Percentiles rank a stretch among this genome's conserved stretches.
Conservation (phyloP, 2,329 filamentous ascomycete species). For the Sarocladium strictum region DNA sequence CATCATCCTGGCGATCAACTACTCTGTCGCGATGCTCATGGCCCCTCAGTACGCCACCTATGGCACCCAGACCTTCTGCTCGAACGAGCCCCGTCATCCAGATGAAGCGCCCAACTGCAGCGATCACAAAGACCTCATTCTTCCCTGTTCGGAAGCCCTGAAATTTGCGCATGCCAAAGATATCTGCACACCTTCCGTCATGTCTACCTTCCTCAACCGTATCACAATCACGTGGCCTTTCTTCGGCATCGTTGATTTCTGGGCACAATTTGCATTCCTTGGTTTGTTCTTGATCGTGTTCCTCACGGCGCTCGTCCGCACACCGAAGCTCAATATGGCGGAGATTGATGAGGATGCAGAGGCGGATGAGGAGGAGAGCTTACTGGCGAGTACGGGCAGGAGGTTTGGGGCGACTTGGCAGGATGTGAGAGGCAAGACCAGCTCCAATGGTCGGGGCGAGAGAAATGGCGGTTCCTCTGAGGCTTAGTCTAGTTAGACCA, state of each 20-base stretch:
- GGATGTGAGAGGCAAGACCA: slow-evolving; percentile 62
- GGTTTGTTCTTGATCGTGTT: slow-evolving; percentile 79
- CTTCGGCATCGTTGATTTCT: slow-evolving; percentile 89
- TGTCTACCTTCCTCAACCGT: slow-evolving; percentile 88
- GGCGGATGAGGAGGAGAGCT: slow-evolving; percentile 86
- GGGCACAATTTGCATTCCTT: slow-evolving; percentile 91
- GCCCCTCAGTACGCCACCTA: slow-evolving; percentile 93
- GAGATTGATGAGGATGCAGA: slow-evolving; percentile 85
- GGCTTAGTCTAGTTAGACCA: neutral
- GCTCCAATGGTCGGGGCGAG: neutral
- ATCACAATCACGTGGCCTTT: slow-evolving; percentile 92
- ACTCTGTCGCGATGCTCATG: slow-evolving; percentile 86
- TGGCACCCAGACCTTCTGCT: slow-evolving; percentile 91
- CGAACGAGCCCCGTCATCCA: slow-evolving; percentile 56
- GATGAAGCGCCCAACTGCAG: slow-evolving; percentile 71
- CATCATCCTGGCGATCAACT: slow-evolving; percentile 87
- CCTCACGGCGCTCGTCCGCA: slow-evolving; percentile 69
- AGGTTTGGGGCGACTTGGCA: slow-evolving; percentile 85
- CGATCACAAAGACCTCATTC: slow-evolving; percentile 63
- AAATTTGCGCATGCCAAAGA: slow-evolving; percentile 64
- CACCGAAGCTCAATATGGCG: slow-evolving; percentile 69
- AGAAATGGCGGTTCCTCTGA: neutral
- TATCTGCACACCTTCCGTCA: slow-evolving; percentile 86
- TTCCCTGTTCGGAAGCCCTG: slow-evolving; percentile 73
- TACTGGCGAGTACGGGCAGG: slow-evolving; percentile 76